These are phyloP conservation scores for Arachnopeziza araneosa DNA, from an alignment of 2,329 filamentous ascomycete species.

Conservation along the genomic window DNA sequence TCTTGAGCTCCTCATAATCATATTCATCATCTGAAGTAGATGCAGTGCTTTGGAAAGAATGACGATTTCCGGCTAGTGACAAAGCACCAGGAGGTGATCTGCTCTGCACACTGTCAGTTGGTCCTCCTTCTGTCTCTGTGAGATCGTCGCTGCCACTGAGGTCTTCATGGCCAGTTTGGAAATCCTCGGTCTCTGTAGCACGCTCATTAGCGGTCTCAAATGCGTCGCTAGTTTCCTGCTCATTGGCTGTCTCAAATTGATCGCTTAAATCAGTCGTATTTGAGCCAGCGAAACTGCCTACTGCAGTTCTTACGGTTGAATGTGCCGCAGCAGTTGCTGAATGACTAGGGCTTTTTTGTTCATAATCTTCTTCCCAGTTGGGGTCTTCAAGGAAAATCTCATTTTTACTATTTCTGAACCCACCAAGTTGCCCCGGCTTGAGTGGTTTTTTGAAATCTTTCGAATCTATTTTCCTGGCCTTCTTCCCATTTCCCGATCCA, in stretches of 20 bases:
- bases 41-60: conserved; percentile 79
- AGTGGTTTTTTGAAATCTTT: conserved; percentile 74
- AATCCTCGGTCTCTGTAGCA: conserved; percentile 84
- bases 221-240: conserved; percentile 66
- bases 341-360: conserved; percentile 53
- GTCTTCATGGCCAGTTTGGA: conserved; percentile 88
- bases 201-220: conserved; percentile 76
- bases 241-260: conserved; percentile 76
- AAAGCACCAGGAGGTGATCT: conserved; percentile 38
- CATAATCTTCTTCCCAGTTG: conserved; percentile 79
- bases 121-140: conserved; percentile 72
- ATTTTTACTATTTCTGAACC: conserved; percentile 64
- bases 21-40: conserved; percentile 80
- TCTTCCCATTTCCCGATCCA: conserved; percentile 45
- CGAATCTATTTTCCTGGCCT: conserved; percentile 57
- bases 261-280: conserved; percentile 50
- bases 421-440: conserved; percentile 69
- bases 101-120: conserved; percentile 29
- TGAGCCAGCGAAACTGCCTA: conserved; percentile 14
- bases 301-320: conserved; percentile 29
- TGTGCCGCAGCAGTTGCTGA: conserved; percentile 27
- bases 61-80: conserved; percentile 48
- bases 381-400: conserved; percentile 76
- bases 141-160: conserved; percentile 67
- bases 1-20: conserved; percentile 56